phyloP scores from a whole-genome alignment of 108 stramenopile genomes.

The Fistulifera solaris region DNA sequence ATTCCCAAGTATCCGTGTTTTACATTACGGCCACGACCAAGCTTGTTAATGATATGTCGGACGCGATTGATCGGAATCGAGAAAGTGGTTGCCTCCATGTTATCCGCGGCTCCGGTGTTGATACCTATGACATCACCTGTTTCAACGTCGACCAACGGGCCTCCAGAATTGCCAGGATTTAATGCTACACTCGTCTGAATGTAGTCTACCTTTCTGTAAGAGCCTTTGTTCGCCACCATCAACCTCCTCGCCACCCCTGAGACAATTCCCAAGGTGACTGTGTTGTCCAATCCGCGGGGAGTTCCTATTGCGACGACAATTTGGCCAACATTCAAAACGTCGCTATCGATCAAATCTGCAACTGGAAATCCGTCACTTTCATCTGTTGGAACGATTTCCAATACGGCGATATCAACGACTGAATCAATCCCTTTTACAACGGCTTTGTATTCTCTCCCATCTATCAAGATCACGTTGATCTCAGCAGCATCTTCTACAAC shows the following conservation, averaged over 20 bases:
- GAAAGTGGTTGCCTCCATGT: slow-evolving; percentile 87
- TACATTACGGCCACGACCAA: slow-evolving; percentile 54
- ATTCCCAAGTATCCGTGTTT: slow-evolving; percentile 80
- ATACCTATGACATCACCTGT: slow-evolving; percentile 82
- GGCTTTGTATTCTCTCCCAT: slow-evolving; percentile 70
- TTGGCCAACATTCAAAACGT: slow-evolving; percentile 64
- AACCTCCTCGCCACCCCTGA: slow-evolving; percentile 68
- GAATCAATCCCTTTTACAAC: slow-evolving; percentile 70
- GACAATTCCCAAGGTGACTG: slow-evolving; percentile 85
- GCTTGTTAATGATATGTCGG: slow-evolving; percentile 52
- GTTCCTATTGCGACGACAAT: slow-evolving; percentile 74
- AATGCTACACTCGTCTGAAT: slow-evolving; percentile 84
- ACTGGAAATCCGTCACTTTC: slow-evolving; percentile 40
- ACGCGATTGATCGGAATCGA: slow-evolving; percentile 85
- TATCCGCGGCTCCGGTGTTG: slow-evolving; percentile 80
- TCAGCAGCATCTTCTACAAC: slow-evolving; percentile 79
- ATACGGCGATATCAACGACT: slow-evolving; percentile 85
- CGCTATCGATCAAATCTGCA: slow-evolving; percentile 70
- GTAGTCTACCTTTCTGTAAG: slow-evolving; percentile 79
- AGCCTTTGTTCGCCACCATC: slow-evolving; percentile 71
- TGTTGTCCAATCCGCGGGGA: slow-evolving; percentile 86
- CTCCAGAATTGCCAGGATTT: slow-evolving; percentile 68
- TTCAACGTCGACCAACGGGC: slow-evolving; percentile 81
- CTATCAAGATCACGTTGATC: slow-evolving; percentile 70
- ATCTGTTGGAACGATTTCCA: slow-evolving; percentile 49